These are phyloP conservation scores for Tetrapyrgos nigripes DNA, from an alignment of 1,284 basidiomycete species.

Conservation along the genomic window DNA sequence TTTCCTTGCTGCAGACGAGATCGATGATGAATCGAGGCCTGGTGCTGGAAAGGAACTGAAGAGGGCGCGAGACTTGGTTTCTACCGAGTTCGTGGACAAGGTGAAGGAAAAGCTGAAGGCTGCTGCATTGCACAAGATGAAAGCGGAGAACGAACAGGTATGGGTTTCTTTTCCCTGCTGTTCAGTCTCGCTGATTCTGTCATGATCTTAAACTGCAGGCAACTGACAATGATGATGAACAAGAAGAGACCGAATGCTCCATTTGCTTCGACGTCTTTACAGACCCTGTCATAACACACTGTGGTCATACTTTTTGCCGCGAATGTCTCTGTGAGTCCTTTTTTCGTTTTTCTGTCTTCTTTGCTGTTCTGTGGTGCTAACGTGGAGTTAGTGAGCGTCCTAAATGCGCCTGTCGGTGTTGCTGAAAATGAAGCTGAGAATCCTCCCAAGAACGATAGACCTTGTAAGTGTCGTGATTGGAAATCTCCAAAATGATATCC, in stretches of 20 bases:
- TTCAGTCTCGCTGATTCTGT: neutral
- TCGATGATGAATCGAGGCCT: constrained; percentile 34
- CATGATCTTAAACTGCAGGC: constrained; percentile 40
- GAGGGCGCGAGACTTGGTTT: constrained; percentile 51
- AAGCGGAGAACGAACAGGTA: constrained; percentile 55
- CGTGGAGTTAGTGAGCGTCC: constrained; percentile 39
- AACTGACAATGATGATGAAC: constrained; percentile 50
- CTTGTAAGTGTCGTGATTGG: constrained; percentile 43
- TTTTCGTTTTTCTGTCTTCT: neutral
- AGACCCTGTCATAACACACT: constrained; percentile 53
- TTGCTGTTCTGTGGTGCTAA: constrained; percentile 6
- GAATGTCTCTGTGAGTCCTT: constrained; percentile 53
- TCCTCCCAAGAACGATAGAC: constrained; percentile 49
- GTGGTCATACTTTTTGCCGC: constrained; percentile 57
- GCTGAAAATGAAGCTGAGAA: constrained; percentile 37
- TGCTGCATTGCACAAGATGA: constrained; percentile 39
- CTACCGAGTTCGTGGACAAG: constrained; percentile 52
- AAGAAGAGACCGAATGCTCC: constrained; percentile 52
- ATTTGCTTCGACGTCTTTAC: constrained; percentile 58
- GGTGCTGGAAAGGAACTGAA: constrained; percentile 46
- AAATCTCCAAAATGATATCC: neutral
- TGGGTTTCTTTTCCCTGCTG: constrained; percentile 12
- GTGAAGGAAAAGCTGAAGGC: constrained; percentile 54
- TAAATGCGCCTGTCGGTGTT: constrained; percentile 41
- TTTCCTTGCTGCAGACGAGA: constrained; percentile 45